Conservation (phyloP, 139 green algal species). For the Tetraselmis striata region DNA sequence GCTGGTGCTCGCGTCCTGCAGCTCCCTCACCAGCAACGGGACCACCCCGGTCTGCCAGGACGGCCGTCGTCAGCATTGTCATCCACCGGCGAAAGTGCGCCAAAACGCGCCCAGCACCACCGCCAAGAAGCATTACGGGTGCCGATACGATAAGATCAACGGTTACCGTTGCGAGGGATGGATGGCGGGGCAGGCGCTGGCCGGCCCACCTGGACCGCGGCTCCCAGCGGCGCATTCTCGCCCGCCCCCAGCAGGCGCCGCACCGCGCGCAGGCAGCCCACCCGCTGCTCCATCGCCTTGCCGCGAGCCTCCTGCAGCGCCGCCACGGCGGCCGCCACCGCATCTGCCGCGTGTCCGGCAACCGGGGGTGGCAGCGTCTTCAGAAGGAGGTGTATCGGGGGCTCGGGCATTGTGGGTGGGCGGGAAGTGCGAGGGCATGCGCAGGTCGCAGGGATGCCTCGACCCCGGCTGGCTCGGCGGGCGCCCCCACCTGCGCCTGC, state of each 20-base stretch:
- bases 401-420: background rate
- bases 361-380: no score
- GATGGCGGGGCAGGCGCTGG: no score
- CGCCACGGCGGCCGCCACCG: background rate
- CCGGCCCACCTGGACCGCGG: background rate
- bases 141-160: no score
- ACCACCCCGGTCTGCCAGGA: background rate
- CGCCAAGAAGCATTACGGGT: no score
- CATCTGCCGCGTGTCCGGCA: no score
- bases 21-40: slow-evolving; percentile 7
- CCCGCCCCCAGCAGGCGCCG: background rate
- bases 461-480: no score
- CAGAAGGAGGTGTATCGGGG: background rate
- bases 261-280: background rate
- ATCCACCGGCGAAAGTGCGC: no score
- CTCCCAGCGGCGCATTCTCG: background rate
- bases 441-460: background rate
- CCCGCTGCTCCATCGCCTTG: background rate
- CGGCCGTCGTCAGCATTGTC: no score
- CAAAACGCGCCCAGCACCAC: no score
- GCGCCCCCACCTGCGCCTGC: background rate
- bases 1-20: slow-evolving; percentile 5
- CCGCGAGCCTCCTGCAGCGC: background rate
- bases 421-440: background rate
- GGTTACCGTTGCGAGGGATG: no score